phyloP scores from a whole-genome alignment of 169 alveolate species.

The Eimeria sp. region DNA sequence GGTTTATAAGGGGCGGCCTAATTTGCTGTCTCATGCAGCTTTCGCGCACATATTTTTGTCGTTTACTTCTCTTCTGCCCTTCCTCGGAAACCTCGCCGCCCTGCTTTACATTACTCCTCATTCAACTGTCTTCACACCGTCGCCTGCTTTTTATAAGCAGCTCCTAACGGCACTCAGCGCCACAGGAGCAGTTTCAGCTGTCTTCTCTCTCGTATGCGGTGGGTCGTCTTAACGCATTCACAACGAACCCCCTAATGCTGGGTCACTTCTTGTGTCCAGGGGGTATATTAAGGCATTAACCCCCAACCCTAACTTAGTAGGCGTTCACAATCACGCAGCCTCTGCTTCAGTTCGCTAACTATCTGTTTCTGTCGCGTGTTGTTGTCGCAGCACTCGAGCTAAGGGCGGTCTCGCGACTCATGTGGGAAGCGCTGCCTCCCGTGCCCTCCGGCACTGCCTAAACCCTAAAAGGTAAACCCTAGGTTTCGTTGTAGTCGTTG shows the following conservation, averaged over 20 bases:
- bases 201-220: slow-evolving; percentile 12
- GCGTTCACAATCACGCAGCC: background rate
- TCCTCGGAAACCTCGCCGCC: background rate
- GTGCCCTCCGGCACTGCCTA: background rate
- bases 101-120: background rate
- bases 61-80: background rate
- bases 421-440: slow-evolving; percentile 45
- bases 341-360: background rate
- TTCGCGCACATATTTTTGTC: background rate
- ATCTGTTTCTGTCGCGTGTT: background rate
- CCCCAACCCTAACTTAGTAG: background rate
- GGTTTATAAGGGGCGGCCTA: background rate
- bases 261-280: background rate
- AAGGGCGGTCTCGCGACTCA: background rate
- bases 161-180: slow-evolving; percentile 24
- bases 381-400: background rate
- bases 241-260: background rate
- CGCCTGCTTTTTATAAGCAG: background rate
- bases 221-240: background rate
- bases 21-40: background rate
- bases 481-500: background rate
- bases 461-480: slow-evolving; percentile 16
- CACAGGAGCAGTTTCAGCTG: background rate
- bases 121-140: background rate
- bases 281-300: background rate